These are phyloP conservation scores for Astrothelium subdiscretum DNA, from an alignment of 495 filamentous ascomycete genomes.

Conservation along the genomic window DNA sequence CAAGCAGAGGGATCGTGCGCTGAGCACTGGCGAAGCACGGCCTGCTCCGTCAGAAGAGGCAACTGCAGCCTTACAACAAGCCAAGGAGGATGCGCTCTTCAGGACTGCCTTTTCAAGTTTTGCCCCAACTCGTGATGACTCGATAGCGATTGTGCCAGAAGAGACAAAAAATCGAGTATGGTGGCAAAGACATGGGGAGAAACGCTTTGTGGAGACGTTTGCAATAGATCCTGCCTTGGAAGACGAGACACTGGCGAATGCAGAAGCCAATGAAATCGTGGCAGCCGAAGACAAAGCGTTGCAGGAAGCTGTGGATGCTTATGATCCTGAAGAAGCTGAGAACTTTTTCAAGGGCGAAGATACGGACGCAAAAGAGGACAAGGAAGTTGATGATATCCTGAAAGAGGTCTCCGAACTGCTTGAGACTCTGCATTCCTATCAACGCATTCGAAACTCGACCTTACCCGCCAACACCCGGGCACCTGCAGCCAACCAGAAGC, in stretches of 20 bases:
- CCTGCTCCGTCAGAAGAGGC: constrained; percentile 23
- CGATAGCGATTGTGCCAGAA: constrained; percentile 57
- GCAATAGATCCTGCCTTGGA: constrained; percentile 36
- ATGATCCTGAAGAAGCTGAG: constrained; percentile 23
- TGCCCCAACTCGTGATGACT: constrained; percentile 72
- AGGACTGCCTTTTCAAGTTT: constrained; percentile 80
- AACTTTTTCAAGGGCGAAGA: constrained; percentile 29
- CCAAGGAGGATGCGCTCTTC: constrained; percentile 62
- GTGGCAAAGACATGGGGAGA: constrained; percentile 70
- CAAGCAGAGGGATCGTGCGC: constrained; percentile 57
- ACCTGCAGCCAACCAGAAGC: constrained; percentile 31
- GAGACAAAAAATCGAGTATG: constrained; percentile 66
- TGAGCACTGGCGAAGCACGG: constrained; percentile 52
- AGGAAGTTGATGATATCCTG: constrained; percentile 52
- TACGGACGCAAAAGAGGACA: constrained; percentile 44
- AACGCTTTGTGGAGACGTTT: constrained; percentile 42
- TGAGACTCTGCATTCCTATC: constrained; percentile 75
- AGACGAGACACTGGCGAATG: constrained; percentile 18
- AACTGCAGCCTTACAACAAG: constrained; percentile 35
- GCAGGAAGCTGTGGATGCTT: not conserved
- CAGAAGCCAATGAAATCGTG: constrained; percentile 23
- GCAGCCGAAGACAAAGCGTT: constrained; percentile 32
- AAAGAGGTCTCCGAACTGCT: constrained; percentile 71
- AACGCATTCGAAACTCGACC: constrained; percentile 65
- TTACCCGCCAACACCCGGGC: constrained; percentile 29